Base-by-base conservation (phyloP, 495 filamentous ascomycete genomes). In the Tuber aestivum region DNA sequence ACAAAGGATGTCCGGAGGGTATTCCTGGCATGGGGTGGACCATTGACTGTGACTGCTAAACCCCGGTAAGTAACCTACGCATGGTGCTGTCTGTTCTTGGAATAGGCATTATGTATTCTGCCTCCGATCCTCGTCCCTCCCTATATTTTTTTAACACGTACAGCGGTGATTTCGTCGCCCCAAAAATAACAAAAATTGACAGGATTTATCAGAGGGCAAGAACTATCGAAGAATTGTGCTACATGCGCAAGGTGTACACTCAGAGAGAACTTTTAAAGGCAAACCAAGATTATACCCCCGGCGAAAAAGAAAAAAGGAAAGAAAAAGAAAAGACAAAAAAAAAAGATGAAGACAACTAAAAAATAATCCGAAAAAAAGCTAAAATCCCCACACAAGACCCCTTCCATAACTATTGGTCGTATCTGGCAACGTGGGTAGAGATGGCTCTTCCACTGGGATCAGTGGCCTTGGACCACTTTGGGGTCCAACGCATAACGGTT, bases 401-500 rank as follows among this genome's bases (percentile, higher is more conserved):
- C 35, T 44, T 61, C 14, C 20, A 45, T 68, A 73, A 42, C 35
- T 38, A 65, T 71, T 56, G 76, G 32, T 76, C 42, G 32, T 82
- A 82, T 65, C 77, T 82, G 10, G 81, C 81, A 74, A 82, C 73
- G 44, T 82, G 81, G 45, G 50, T 82, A 16, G 73, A 70, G 21
- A 82, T 79, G 23, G 81, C 81, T 56, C 78, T 87, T 87, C 95
- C 95, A 84, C 92, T 95, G 61, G 95, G 95, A 84, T 99, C 95
- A 27, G 89, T 92, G 89, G 97, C 93, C 82, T 97, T 94, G 41
- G 92, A 94, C 95, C 95, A 99, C 38, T 91, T 98, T n/a, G 95
- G 95, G 70, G 91, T 94, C 95, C 95, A 99, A 76, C 96, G 88
- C 92, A 93, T 92, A 65, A 99, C 95, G 48, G 96, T 98, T 35